phyloP scores from a whole-genome alignment of 768 basidiomycete genomes.

The Russula olivacea region DNA sequence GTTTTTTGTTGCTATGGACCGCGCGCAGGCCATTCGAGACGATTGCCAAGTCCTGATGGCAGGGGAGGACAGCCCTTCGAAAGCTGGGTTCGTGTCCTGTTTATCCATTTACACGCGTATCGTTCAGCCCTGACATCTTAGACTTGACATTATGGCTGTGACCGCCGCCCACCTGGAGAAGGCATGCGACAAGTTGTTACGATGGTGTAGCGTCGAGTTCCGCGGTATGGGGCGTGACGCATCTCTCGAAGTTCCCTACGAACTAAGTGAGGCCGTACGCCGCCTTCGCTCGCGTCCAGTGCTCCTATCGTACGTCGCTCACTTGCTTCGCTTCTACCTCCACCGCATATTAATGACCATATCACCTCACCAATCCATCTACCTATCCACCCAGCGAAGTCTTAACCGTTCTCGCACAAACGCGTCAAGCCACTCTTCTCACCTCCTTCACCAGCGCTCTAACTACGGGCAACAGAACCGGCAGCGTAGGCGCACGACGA shows the following conservation, averaged over 20 bases:
- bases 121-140: conserved; percentile 29
- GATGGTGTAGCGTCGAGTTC: conserved; percentile 84
- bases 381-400: conserved; percentile 53
- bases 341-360: background rate
- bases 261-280: conserved; percentile 65
- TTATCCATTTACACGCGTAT: background rate
- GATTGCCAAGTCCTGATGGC: conserved; percentile 86
- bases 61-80: conserved; percentile 73
- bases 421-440: conserved; percentile 74
- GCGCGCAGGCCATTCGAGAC: conserved; percentile 70
- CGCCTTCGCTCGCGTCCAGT: conserved; percentile 75
- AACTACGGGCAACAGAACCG: conserved; percentile 46
- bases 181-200: conserved; percentile 82
- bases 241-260: conserved; percentile 59
- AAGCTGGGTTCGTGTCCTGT: conserved; percentile 52
- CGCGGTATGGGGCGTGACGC: conserved; percentile 68
- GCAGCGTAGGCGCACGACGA: conserved; percentile 33
- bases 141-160: conserved; percentile 82
- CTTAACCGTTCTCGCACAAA: conserved; percentile 67
- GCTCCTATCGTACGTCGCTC: conserved; percentile 54
- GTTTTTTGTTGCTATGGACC: conserved; percentile 86
- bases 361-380: background rate
- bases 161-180: conserved; percentile 81
- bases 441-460: conserved; percentile 86
- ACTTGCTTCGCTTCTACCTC: background rate